These are phyloP conservation scores for Euryodendron excelsum DNA, from an alignment of 148 eudicot genomes.

Conservation along the genomic window DNA sequence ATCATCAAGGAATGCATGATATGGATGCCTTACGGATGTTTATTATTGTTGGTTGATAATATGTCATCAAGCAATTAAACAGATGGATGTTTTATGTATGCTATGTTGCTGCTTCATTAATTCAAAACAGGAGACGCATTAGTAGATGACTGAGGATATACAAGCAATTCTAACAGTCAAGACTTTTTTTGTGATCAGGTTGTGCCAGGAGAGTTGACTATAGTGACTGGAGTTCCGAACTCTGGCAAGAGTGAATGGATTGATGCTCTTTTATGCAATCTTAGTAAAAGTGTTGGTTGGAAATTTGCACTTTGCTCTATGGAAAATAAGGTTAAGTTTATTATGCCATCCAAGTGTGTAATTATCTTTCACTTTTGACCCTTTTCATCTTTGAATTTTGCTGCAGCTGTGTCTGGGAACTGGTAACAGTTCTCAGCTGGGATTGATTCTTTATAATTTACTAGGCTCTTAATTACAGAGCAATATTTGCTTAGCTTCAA, in stretches of 20 bases:
- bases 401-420: not conserved
- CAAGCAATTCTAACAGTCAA: not conserved
- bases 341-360: not conserved
- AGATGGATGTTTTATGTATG: not conserved
- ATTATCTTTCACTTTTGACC: not conserved
- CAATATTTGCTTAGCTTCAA: too few species aligned
- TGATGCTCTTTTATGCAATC: conserved; percentile 91
- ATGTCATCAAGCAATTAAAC: too few species aligned
- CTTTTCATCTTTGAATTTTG: not conserved
- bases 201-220: conserved; percentile 94
- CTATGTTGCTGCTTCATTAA: not conserved
- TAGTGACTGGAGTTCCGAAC: conserved; percentile 96
- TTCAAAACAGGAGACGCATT: not conserved
- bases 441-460: not conserved
- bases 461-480: not conserved
- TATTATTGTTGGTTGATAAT: not conserved
- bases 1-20: too few species aligned
- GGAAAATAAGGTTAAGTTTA: conserved; percentile 79
- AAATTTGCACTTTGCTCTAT: conserved; percentile 95
- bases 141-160: not conserved
- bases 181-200: conserved; percentile 42
- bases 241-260: conserved; percentile 99
- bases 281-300: conserved; percentile 70
- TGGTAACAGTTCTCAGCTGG: not conserved
- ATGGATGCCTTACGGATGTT: not conserved